Base-by-base conservation (phyloP, 164 flowering plant genomes). In the Kalanchoe fedtschenkoi region DNA sequence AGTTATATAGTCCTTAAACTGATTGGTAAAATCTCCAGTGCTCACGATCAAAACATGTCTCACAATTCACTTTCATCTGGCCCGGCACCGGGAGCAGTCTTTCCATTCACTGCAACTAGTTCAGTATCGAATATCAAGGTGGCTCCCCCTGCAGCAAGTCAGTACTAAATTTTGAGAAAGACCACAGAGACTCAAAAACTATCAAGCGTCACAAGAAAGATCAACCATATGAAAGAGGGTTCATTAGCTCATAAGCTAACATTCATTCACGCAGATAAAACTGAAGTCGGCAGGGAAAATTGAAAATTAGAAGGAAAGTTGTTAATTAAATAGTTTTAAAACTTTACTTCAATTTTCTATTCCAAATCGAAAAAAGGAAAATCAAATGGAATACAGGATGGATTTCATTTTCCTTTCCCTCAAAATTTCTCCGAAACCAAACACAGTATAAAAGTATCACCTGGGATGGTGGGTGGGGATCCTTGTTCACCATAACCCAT, bases 401-500 rank as follows among this genome's bases (percentile, higher is more conserved):
- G n/a, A n/a, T n/a, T n/a, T n/a, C n/a, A n/a, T n/a, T n/a, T n/a
- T n/a, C n/a, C n/a, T n/a, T n/a, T n/a, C n/a, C n/a, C n/a, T n/a
- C n/a, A n/a, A n/a, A n/a, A n/a, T n/a, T n/a, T n/a, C n/a, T 26
- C 17, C 10, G 32, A 13, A 15, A 11, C n/a, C 33, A 58, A 22
- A 46, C 34, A 28, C 5, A 35, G 6, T 1, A 3, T 32, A 22
- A 22, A 19, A 33, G 1, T 39, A 58, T 65, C 76, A 95, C 99
- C 99, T 62, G 99, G 99, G 67, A 95, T 95, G 21, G 71, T 88
- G 35, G 99, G 99, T 42, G 99, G 99, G 38, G 99, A 88, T 11
- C 99, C 99, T 57, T 89, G 89, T 0, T 66, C 80, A 1, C 99
- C 99, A 71, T 91, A 95, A 65, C 96, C 99, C 68, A 88, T 85